Evolutionary conservation across 2,329 filamentous ascomycete genomes (phyloP).

Genomic region (Hymenoscyphus salicellus): DNA sequence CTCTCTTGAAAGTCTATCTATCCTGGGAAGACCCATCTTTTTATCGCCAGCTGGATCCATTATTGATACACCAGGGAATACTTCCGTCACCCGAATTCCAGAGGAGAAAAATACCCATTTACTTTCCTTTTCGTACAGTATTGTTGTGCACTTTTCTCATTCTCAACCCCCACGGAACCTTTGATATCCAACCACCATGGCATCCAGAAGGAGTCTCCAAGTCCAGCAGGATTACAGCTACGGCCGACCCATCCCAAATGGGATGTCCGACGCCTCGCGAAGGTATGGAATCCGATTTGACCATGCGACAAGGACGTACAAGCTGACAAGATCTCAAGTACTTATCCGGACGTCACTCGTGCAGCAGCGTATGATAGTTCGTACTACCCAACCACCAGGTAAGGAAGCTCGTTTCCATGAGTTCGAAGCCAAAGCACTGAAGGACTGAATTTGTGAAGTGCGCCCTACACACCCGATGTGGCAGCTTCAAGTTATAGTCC

Average conservation of each 20-base stretch:
- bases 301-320: conserved; percentile 14
- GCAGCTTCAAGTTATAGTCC: conserved; percentile 31
- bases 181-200: conserved; percentile 29
- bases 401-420: conserved; percentile 24
- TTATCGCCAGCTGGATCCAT: conserved; percentile 19
- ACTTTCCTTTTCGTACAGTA: conserved; percentile 27
- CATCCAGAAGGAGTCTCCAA: conserved; percentile 34
- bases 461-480: conserved; percentile 29
- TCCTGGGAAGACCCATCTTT: conserved; percentile 22
- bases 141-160: conserved; percentile 20
- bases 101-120: conserved; percentile 19
- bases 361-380: conserved; percentile 25
- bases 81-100: conserved; percentile 16
- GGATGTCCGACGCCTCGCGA: conserved; percentile 30
- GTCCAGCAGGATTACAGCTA: conserved; percentile 35
- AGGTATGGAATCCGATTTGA: conserved; percentile 31
- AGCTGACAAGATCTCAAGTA: conserved; percentile 32
- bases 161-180: conserved; percentile 21
- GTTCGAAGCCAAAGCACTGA: conserved; percentile 28
- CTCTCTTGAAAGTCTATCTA: conserved; percentile 17
- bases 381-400: conserved; percentile 35
- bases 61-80: conserved; percentile 19
- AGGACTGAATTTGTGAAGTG: conserved; percentile 28
- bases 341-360: conserved; percentile 29
- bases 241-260: conserved; percentile 28